Evolutionary conservation across 1,284 basidiomycete genomes (phyloP).

Genomic region (Mycena citricolor): DNA sequence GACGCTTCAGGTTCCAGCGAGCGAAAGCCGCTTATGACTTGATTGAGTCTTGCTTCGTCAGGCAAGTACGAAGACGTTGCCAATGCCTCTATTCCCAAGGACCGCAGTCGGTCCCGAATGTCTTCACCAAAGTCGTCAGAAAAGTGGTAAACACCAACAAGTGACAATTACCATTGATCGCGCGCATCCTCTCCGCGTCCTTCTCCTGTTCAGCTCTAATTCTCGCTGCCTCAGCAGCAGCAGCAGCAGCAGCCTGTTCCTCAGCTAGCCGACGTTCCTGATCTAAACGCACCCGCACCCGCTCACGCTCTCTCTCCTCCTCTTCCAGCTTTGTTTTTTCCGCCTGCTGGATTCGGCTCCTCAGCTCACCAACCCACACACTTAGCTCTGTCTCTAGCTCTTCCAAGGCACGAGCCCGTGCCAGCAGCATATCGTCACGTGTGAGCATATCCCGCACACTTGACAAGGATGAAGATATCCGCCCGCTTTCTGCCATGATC

Average conservation of each 20-base stretch:
- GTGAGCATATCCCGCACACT: background rate
- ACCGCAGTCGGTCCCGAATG: constrained; percentile 61
- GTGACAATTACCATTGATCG: no score
- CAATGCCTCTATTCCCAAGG: constrained; percentile 58
- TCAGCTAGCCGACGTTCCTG: constrained; percentile 18
- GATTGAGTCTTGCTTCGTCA: constrained; percentile 42
- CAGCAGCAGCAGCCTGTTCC: constrained; percentile 22
- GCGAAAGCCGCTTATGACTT: constrained; percentile 48
- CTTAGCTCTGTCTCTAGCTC: no score
- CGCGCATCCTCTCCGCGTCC: no score
- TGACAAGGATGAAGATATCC: no score
- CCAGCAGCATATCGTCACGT: background rate
- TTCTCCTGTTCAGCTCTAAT: no score
- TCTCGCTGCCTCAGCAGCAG: constrained; percentile 14
- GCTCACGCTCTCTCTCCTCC: constrained; percentile 15
- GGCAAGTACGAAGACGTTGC: constrained; percentile 54
- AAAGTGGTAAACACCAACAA: no score
- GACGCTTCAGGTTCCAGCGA: constrained; percentile 45
- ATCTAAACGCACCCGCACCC: constrained; percentile 20
- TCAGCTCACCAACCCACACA: no score
- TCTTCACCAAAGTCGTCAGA: no score
- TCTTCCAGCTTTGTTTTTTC: constrained; percentile 23
- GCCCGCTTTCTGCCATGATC: constrained; percentile 7
- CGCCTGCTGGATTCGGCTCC: no score
- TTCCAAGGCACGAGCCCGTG: no score